These are phyloP conservation scores for Nigrospora osmanthi DNA, from an alignment of 2,329 filamentous ascomycete species.

Conservation along the genomic window DNA sequence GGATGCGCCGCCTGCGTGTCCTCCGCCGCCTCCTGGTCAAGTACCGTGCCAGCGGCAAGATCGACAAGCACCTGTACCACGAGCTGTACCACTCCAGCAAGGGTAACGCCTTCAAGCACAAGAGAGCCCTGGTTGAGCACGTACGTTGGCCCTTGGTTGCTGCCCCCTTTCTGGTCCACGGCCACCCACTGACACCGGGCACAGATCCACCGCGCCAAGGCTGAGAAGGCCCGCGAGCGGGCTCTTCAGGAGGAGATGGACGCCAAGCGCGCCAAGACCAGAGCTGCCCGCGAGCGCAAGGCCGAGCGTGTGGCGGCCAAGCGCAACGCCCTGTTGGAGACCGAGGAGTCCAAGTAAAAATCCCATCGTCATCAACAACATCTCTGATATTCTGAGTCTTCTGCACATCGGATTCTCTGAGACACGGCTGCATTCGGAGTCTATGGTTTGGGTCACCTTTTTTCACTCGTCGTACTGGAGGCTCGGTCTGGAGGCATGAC, in stretches of 20 bases:
- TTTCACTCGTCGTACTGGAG: conserved; percentile 10
- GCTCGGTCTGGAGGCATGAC: conserved; percentile 3
- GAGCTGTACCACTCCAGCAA: conserved; percentile 99
- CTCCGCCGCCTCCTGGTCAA: conserved; percentile 98
- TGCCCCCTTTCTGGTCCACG: background rate
- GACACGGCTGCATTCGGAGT: conserved; percentile 51
- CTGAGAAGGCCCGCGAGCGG: conserved; percentile 95
- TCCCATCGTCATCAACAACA: conserved; percentile 16
- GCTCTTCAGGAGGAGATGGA: conserved; percentile 99
- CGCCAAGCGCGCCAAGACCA: conserved; percentile 99
- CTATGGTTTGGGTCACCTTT: conserved; percentile 47
- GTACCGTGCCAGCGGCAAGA: conserved; percentile 99
- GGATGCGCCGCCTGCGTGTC: conserved; percentile 99
- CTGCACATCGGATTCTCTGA: conserved; percentile 14
- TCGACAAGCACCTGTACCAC: conserved; percentile 99
- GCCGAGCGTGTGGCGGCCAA: conserved; percentile 85
- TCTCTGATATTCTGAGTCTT: conserved; percentile 32
- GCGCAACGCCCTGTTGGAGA: conserved; percentile 70
- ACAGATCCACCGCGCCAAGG: conserved; percentile 99
- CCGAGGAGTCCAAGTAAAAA: conserved; percentile 40
- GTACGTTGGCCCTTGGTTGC: conserved; percentile 59
- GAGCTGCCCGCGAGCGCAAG: conserved; percentile 99
- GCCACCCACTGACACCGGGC: conserved; percentile 7
- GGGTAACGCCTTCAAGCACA: conserved; percentile 99
- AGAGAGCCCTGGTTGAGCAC: conserved; percentile 99